Conservation (phyloP, 352 stramenopile species). For the Pythium chondricola region DNA sequence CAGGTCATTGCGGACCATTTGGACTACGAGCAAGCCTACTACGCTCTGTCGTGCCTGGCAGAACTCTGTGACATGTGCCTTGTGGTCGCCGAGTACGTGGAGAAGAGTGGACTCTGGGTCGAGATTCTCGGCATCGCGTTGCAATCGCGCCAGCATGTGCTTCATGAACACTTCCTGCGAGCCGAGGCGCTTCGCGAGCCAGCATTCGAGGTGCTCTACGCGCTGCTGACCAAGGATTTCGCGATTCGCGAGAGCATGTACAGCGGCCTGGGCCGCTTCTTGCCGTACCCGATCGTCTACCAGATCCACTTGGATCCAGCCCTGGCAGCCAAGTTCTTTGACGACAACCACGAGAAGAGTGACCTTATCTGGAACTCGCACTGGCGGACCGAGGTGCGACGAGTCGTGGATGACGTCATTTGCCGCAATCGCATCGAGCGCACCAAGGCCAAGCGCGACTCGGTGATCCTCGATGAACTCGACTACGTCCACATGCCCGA, state of each 20-base stretch:
- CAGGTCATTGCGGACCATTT: conserved; percentile 81
- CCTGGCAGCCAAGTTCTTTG: conserved; percentile 67
- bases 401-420: conserved; percentile 72
- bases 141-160: conserved; percentile 70
- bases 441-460: conserved; percentile 69
- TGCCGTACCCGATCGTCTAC: conserved; percentile 79
- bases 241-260: conserved; percentile 68
- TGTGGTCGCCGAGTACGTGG: conserved; percentile 67
- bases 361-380: conserved; percentile 83
- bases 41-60: conserved; percentile 66
- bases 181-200: conserved; percentile 68
- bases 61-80: conserved; percentile 75
- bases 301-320: conserved; percentile 76
- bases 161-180: conserved; percentile 75
- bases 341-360: conserved; percentile 80
- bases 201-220: conserved; percentile 78
- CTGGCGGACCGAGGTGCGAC: conserved; percentile 63
- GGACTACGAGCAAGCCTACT: conserved; percentile 73
- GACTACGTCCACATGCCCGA: conserved; percentile 55
- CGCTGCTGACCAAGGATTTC: conserved; percentile 68
- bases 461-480: conserved; percentile 63
- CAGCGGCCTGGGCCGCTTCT: conserved; percentile 56
- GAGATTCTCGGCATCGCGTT: conserved; percentile 75
- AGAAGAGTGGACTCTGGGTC: conserved; percentile 68
- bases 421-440: conserved; percentile 69